Conservation (phyloP, 306 rosid species). For the Prunus campanulata region DNA sequence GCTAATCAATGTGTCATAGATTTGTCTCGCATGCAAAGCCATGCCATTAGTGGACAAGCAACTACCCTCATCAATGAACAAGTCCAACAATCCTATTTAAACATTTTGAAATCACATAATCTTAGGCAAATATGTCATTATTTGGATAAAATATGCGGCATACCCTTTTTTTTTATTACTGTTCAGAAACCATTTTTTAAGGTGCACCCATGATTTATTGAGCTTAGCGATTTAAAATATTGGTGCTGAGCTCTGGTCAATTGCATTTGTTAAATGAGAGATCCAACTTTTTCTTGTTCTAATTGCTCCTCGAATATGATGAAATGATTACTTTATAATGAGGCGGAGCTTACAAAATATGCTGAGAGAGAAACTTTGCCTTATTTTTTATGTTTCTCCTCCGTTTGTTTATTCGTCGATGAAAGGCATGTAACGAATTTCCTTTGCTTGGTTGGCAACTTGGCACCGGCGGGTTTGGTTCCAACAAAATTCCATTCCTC, state of each 20-base stretch:
- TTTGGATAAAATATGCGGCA: constrained; percentile 8
- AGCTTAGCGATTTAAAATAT: constrained; percentile 1
- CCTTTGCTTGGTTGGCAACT: neutral
- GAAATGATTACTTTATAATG: neutral
- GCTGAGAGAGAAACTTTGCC: constrained; percentile 5
- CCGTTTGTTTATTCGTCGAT: constrained; percentile 17
- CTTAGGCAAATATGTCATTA: constrained; percentile 9
- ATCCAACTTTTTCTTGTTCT: constrained; percentile 12
- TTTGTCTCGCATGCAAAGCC: neutral
- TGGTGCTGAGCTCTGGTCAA: constrained; percentile 10
- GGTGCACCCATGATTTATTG: neutral
- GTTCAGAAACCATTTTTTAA: neutral
- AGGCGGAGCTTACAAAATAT: constrained; percentile 29
- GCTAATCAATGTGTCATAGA: neutral
- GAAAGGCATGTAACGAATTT: constrained; percentile 11
- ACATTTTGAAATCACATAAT: neutral
- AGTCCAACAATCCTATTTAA: constrained; percentile 17
- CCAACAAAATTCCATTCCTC: neutral
- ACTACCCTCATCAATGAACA: constrained; percentile 6
- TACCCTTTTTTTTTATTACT: neutral
- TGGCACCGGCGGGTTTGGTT: neutral
- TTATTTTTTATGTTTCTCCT: neutral
- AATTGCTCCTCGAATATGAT: constrained; percentile 21
- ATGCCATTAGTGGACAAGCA: constrained; percentile 11
- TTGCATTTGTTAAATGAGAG: neutral